A percentile compares a stretch with the other conserved stretches of the same genome.
phyloP scores from a whole-genome alignment of 2,329 filamentous ascomycete species.

The Drechslerella dactyloides region DNA sequence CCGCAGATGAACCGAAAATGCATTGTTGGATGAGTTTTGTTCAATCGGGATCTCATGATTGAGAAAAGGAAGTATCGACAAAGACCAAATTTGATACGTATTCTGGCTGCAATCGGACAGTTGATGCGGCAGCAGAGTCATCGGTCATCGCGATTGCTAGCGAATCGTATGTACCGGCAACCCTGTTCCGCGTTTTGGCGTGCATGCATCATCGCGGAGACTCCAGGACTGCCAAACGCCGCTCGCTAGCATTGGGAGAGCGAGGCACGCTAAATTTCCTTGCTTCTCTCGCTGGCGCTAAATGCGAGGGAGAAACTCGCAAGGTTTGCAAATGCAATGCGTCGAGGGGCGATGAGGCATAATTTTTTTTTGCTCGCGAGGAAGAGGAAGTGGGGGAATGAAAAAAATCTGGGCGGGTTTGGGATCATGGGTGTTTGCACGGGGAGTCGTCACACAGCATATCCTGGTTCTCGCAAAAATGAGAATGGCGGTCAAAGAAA shows the following conservation, averaged over 20 bases:
- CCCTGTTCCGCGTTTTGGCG: slow-evolving; percentile 32
- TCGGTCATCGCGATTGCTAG: slow-evolving; percentile 31
- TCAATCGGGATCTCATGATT: too few relatives aligned
- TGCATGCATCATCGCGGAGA: slow-evolving; percentile 12
- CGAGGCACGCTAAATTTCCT: neutral
- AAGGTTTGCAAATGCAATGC: too few relatives aligned
- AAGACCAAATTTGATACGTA: neutral
- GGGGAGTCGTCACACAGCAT: too few relatives aligned
- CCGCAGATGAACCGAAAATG: too few relatives aligned
- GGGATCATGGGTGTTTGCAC: too few relatives aligned
- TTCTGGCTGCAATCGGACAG: neutral
- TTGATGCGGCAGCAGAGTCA: neutral
- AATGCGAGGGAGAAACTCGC: neutral
- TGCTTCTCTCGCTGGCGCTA: neutral
- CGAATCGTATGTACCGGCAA: slow-evolving; percentile 15
- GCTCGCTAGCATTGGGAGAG: neutral
- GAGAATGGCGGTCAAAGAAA: too few relatives aligned
- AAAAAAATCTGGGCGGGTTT: too few relatives aligned
- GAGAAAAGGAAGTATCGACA: neutral
- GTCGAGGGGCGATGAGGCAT: too few relatives aligned
- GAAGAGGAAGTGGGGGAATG: too few relatives aligned
- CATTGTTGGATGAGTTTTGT: too few relatives aligned
- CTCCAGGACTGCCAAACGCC: neutral
- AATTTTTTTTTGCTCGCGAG: too few relatives aligned
- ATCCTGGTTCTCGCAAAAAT: too few relatives aligned